Percentiles rank a stretch among this genome's conserved stretches.
Evolutionary conservation across 768 basidiomycete species (phyloP).

Genomic region (Serendipita sp.): DNA sequence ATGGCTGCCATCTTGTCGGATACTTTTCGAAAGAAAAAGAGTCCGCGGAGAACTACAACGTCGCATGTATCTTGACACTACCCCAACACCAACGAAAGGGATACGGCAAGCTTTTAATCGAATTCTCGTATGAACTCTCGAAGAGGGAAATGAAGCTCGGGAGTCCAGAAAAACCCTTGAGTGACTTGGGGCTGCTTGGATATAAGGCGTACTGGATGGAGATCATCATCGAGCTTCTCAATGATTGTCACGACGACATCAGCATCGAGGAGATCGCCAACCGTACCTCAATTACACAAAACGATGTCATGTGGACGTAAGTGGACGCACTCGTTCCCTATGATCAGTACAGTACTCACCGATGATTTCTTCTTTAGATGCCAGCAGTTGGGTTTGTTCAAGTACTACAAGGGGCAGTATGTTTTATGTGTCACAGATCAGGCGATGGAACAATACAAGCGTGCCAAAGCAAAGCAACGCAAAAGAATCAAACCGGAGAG

Average conservation of each 20-base stretch:
- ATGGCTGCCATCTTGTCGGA: slow-evolving; percentile 86
- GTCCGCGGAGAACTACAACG: slow-evolving; percentile 93
- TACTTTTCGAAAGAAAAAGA: slow-evolving; percentile 99
- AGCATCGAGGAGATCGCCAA: slow-evolving; percentile 96
- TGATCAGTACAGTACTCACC: neutral
- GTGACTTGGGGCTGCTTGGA: slow-evolving; percentile 79
- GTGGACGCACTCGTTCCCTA: slow-evolving; percentile 20
- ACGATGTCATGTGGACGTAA: slow-evolving; percentile 97
- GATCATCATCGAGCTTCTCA: slow-evolving; percentile 78
- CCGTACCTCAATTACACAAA: slow-evolving; percentile 85
- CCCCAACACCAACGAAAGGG: slow-evolving; percentile 96
- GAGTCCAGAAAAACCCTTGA: slow-evolving; percentile 93
- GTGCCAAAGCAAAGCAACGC: slow-evolving; percentile 59
- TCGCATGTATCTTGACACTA: slow-evolving; percentile 95
- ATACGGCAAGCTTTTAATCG: slow-evolving; percentile 88
- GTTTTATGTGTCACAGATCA: slow-evolving; percentile 83
- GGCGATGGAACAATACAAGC: slow-evolving; percentile 81
- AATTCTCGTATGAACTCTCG: slow-evolving; percentile 95
- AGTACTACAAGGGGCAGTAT: slow-evolving; percentile 89
- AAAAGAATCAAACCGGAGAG: slow-evolving; percentile 63
- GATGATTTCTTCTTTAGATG: slow-evolving; percentile 38
- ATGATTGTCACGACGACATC: slow-evolving; percentile 55
- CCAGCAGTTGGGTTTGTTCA: slow-evolving; percentile 85
- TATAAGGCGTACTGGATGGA: slow-evolving; percentile 98
- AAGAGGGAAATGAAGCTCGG: slow-evolving; percentile 93